phyloP scores from a whole-genome alignment of 2,329 filamentous ascomycete species.

The Phyllosticta paracitricarpa region DNA sequence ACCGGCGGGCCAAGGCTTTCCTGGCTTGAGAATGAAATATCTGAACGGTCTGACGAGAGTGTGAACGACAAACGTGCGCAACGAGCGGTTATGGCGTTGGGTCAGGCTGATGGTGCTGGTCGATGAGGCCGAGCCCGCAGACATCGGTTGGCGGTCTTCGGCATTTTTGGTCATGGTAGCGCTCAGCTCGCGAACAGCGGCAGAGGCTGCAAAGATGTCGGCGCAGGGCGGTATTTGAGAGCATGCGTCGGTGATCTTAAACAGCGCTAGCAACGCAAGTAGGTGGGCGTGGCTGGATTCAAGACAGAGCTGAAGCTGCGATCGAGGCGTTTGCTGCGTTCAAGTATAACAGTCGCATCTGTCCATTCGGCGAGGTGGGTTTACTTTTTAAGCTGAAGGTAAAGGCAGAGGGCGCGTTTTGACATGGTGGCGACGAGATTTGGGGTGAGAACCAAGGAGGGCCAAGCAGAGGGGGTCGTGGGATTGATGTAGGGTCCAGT shows the following conservation, averaged over 20 bases:
- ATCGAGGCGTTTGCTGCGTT: background rate
- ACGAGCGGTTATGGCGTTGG: conserved; percentile 26
- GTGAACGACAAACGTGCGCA: conserved; percentile 32
- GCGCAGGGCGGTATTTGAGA: background rate
- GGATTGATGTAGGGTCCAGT: background rate
- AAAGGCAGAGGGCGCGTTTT: background rate
- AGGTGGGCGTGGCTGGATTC: background rate
- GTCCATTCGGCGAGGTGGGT: background rate
- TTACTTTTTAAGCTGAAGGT: background rate
- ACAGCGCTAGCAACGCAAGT: background rate
- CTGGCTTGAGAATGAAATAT: conserved; percentile 24
- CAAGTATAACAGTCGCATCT: background rate
- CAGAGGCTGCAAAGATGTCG: background rate
- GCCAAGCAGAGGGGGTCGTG: background rate
- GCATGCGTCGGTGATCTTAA: background rate
- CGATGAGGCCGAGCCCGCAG: background rate
- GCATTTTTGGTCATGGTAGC: background rate
- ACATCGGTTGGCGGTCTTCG: background rate
- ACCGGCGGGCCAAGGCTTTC: conserved; percentile 24
- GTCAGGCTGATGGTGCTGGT: conserved; percentile 15
- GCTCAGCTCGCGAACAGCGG: background rate
- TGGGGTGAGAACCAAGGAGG: background rate
- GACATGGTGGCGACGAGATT: background rate
- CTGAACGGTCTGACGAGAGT: conserved; percentile 29
- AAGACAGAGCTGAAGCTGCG: background rate